Conservation (phyloP, 768 basidiomycete genomes). For the Pholiota molesta region DNA sequence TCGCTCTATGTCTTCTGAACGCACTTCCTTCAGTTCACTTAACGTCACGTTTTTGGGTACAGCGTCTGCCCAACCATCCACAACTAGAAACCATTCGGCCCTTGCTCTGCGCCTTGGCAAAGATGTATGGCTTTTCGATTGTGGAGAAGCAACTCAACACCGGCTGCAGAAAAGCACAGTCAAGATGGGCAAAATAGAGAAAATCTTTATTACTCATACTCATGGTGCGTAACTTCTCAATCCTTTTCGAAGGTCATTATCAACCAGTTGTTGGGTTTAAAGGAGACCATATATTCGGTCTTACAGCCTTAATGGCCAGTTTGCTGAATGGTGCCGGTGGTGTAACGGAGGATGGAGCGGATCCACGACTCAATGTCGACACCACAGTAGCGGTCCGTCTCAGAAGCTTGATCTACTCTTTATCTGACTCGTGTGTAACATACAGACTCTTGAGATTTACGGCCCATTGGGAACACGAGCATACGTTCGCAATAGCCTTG, state of each 20-base stretch:
- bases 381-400: slow-evolving; percentile 37
- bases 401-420: background rate
- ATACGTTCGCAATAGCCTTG: slow-evolving; percentile 71
- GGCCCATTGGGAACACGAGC: slow-evolving; percentile 84
- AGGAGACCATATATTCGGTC: slow-evolving; percentile 86
- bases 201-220: slow-evolving; percentile 88
- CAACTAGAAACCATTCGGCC: slow-evolving; percentile 78
- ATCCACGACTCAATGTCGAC: slow-evolving; percentile 52
- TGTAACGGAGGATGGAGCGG: slow-evolving; percentile 55
- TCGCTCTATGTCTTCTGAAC: background rate
- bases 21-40: slow-evolving; percentile 32
- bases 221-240: slow-evolving; percentile 58
- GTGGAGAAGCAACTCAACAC: slow-evolving; percentile 83
- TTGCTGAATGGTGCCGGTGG: slow-evolving; percentile 79
- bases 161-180: slow-evolving; percentile 71
- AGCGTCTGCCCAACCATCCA: slow-evolving; percentile 79
- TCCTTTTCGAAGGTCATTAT: background rate
- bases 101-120: slow-evolving; percentile 66
- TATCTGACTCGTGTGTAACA: slow-evolving; percentile 2
- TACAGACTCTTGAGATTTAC: slow-evolving; percentile 78
- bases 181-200: slow-evolving; percentile 80
- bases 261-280: background rate
- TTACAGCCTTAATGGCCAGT: slow-evolving; percentile 69
- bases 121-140: slow-evolving; percentile 85
- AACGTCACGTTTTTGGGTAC: slow-evolving; percentile 80